Conservation (phyloP, 163 green algal genomes). For the Scenedesmus sp. region DNA sequence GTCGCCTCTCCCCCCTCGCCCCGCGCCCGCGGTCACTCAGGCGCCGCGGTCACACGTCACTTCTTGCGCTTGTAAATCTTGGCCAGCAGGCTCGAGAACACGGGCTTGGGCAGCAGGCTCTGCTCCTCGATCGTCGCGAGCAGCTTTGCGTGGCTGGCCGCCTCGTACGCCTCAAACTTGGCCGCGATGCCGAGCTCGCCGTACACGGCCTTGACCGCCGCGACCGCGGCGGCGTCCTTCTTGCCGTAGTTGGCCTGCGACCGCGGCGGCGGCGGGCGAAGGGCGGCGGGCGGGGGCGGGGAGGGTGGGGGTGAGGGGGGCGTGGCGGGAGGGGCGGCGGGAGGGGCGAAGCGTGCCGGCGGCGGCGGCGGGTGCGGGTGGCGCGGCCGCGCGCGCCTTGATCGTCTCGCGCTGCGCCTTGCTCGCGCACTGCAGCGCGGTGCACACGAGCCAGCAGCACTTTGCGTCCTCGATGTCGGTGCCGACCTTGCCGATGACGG, state of each 20-base stretch:
- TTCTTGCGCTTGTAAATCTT: constrained; percentile 99
- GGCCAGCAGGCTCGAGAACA: constrained; percentile 89
- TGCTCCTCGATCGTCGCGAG: constrained; percentile 80
- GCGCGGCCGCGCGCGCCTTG: constrained; percentile 57
- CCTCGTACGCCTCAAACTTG: constrained; percentile 91
- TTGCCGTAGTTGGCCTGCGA: constrained; percentile 92
- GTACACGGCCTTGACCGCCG: constrained; percentile 93
- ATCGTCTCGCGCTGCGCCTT: constrained; percentile 85
- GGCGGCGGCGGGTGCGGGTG: neutral
- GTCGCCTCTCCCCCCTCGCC: too few relatives aligned
- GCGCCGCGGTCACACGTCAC: too few relatives aligned
- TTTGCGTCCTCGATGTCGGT: constrained; percentile 99
- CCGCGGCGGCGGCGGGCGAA: neutral
- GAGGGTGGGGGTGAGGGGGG: neutral
- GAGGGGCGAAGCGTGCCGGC: neutral
- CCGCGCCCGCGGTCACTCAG: too few relatives aligned
- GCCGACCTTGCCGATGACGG: constrained; percentile 95
- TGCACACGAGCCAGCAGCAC: constrained; percentile 98
- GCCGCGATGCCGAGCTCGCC: constrained; percentile 84
- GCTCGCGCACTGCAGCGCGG: constrained; percentile 82
- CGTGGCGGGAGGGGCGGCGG: neutral
- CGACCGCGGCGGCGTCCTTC: constrained; percentile 75
- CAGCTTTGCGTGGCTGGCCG: constrained; percentile 79
- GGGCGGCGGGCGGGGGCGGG: neutral
- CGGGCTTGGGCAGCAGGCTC: constrained; percentile 76